A percentile compares a stretch with the other conserved stretches of the same genome.
These are phyloP conservation scores for Typha latifolia DNA, from an alignment of 176 grass and related monocot genomes.

Conservation along the genomic window DNA sequence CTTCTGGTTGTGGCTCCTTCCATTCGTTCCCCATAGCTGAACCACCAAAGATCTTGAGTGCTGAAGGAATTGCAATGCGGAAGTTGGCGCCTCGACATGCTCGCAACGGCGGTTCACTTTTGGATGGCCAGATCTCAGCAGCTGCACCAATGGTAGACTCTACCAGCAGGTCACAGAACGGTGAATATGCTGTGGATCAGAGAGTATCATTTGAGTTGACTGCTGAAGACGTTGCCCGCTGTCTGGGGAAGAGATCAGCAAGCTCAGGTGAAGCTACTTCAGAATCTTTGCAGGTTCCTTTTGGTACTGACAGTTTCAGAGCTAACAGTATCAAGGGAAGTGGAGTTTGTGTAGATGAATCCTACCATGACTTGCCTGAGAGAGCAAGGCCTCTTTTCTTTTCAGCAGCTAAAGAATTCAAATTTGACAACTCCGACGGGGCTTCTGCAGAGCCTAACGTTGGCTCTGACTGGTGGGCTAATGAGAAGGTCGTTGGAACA, in stretches of 20 bases:
- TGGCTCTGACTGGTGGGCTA: conserved; percentile 74
- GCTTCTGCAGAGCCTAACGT: conserved; percentile 27
- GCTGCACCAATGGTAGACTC: conserved; percentile 58
- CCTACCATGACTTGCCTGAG: conserved; percentile 71
- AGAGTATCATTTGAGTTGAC: conserved; percentile 85
- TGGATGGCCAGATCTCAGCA: conserved; percentile 63
- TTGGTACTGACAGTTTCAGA: conserved; percentile 13
- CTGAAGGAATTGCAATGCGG: conserved; percentile 47
- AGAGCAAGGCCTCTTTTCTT: conserved; percentile 50
- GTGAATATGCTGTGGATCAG: conserved; percentile 71
- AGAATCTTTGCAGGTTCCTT: conserved; percentile 8
- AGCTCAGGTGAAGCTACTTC: conserved; percentile 38
- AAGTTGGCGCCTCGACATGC: conserved; percentile 62
- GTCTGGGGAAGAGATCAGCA: conserved; percentile 67
- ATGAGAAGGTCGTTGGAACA: conserved; percentile 51
- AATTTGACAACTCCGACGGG: conserved; percentile 55
- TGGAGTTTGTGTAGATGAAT: conserved; percentile 48
- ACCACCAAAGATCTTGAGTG: conserved; percentile 62
- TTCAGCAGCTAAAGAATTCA: conserved; percentile 69
- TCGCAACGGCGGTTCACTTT: conserved; percentile 54
- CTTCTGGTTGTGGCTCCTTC: conserved; percentile 20
- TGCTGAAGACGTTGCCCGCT: conserved; percentile 71
- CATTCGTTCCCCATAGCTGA: conserved; percentile 45
- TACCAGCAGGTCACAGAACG: conserved; percentile 35
- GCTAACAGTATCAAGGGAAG: conserved; percentile 21